Evolutionary conservation across 1,284 basidiomycete genomes (phyloP).

Genomic region (Tylopilus sp.): DNA sequence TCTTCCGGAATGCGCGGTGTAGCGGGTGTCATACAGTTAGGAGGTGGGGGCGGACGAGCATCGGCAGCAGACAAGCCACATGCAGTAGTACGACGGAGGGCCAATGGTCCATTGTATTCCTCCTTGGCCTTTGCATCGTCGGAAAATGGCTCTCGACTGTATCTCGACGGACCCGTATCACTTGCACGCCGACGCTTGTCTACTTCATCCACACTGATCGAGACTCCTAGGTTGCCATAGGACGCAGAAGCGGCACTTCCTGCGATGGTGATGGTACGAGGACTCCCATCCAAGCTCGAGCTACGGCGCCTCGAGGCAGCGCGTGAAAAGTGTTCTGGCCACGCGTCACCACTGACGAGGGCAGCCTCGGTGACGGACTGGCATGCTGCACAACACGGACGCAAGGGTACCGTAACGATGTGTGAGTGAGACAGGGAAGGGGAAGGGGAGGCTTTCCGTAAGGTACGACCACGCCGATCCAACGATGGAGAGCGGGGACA

Average conservation of each 20-base stretch:
- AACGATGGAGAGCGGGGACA: conserved; percentile 3
- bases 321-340: conserved; percentile 59
- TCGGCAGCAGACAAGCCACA: background rate
- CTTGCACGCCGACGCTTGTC: conserved; percentile 49
- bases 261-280: conserved; percentile 29
- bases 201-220: conserved; percentile 60
- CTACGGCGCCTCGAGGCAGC: conserved; percentile 59
- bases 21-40: conserved; percentile 6
- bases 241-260: conserved; percentile 29
- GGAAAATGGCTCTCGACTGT: conserved; percentile 5
- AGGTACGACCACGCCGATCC: conserved; percentile 5
- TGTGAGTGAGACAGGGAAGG: conserved; percentile 26
- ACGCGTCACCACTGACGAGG: conserved; percentile 47
- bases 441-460: conserved; percentile 16
- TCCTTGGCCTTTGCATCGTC: conserved; percentile 8
- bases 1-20: conserved; percentile 39
- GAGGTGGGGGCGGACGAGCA: conserved; percentile 12
- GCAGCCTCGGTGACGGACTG: conserved; percentile 49
- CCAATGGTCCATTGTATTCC: background rate
- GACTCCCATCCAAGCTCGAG: conserved; percentile 39
- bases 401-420: conserved; percentile 50
- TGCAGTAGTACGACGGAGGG: background rate
- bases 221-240: conserved; percentile 24
- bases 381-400: conserved; percentile 60
- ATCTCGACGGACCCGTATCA: conserved; percentile 20